Evolutionary conservation across 225 moss, liverwort and hornwort genomes (phyloP).

Genomic region (Marchantia polymorpha): DNA sequence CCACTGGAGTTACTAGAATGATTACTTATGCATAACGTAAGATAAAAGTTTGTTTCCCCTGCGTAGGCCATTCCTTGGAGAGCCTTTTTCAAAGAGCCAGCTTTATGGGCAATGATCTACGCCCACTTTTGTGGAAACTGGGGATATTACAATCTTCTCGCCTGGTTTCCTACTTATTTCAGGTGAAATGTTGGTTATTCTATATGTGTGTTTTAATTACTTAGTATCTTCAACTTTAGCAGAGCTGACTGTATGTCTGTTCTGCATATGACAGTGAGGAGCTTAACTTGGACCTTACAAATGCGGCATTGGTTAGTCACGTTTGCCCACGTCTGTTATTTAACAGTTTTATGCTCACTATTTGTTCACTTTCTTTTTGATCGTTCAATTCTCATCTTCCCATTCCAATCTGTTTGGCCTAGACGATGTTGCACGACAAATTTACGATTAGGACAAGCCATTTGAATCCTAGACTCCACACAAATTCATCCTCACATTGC

Average conservation of each 20-base stretch:
- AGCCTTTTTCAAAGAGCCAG: constrained; percentile 72
- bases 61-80: constrained; percentile 73
- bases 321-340: not conserved
- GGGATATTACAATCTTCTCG: constrained; percentile 56
- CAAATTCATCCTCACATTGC: no score
- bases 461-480: no score
- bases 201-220: not conserved
- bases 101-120: constrained; percentile 97
- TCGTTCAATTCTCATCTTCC: no score
- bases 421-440: no score
- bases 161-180: constrained; percentile 61
- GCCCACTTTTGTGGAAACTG: constrained; percentile 98
- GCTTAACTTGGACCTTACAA: constrained; percentile 50
- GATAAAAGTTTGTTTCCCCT: not conserved
- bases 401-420: no score
- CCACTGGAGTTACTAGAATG: not conserved
- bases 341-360: not conserved
- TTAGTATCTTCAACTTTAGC: not conserved
- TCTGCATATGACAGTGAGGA: constrained; percentile 39
- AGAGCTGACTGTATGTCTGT: not conserved
- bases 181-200: constrained; percentile 23
- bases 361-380: not conserved
- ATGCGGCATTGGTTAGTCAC: constrained; percentile 50
- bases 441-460: no score
- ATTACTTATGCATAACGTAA: not conserved